These are phyloP conservation scores for Lecanicillium sp. DNA, from an alignment of 2,329 filamentous ascomycete species.

Conservation along the genomic window DNA sequence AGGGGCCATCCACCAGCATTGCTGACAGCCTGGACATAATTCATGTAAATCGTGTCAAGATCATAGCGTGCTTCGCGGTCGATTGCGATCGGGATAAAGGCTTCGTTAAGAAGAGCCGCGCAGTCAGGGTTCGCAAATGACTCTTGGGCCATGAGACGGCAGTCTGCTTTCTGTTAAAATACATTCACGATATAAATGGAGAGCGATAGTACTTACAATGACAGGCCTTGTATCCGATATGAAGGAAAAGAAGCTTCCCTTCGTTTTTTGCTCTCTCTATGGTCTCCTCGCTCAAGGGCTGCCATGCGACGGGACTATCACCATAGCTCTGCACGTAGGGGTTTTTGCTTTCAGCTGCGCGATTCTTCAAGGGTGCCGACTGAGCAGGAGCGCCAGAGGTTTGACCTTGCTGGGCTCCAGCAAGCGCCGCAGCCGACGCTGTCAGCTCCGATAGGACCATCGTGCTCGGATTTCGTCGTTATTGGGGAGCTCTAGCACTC, in stretches of 20 bases:
- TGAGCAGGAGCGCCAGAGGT: constrained; percentile 10
- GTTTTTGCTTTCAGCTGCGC: constrained; percentile 32
- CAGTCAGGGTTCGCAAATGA: constrained; percentile 80
- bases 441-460: constrained; percentile 33
- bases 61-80: constrained; percentile 93
- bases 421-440: constrained; percentile 25
- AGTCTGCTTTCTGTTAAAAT: constrained; percentile 41
- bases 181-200: neutral
- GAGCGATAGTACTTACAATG: constrained; percentile 61
- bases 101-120: constrained; percentile 72
- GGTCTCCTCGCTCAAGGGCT: constrained; percentile 73
- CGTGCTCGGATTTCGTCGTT: neutral
- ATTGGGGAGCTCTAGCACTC: no score
- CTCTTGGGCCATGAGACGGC: constrained; percentile 87
- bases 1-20: constrained; percentile 89
- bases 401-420: constrained; percentile 16
- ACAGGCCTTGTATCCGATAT: constrained; percentile 91
- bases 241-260: constrained; percentile 86
- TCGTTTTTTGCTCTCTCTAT: constrained; percentile 69
- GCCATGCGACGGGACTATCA: constrained; percentile 84
- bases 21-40: constrained; percentile 90
- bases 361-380: constrained; percentile 24
- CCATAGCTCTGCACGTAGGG: constrained; percentile 63
- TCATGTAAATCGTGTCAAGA: constrained; percentile 95
- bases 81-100: constrained; percentile 86